phyloP scores from a whole-genome alignment of 1,139 yeast species.

The Lodderomyces metapsilosis region DNA sequence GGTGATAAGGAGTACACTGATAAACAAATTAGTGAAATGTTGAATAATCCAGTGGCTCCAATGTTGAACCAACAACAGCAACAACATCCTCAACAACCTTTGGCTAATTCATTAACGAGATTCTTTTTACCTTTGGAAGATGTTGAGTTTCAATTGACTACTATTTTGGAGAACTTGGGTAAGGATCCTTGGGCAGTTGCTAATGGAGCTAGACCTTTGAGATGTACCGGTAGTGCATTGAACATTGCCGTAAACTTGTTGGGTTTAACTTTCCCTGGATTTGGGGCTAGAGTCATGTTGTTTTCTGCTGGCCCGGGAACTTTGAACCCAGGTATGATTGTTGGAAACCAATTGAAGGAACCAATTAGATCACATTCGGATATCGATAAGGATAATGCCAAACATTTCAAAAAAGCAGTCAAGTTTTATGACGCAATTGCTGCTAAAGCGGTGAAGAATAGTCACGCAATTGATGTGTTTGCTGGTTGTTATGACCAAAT shows the following conservation, averaged over 20 bases:
- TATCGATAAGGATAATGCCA: conserved; percentile 74
- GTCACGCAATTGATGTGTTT: conserved; percentile 88
- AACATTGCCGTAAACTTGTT: conserved; percentile 79
- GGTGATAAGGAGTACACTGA: conserved; percentile 87
- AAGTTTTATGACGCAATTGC: conserved; percentile 83
- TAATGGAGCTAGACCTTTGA: conserved; percentile 80
- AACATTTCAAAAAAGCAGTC: conserved; percentile 87
- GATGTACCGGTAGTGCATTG: conserved; percentile 93
- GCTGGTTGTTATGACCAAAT: conserved; percentile 98
- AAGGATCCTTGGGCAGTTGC: conserved; percentile 93
- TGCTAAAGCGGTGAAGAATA: conserved; percentile 64
- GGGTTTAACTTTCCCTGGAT: conserved; percentile 84
- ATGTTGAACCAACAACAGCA: conserved; percentile 18
- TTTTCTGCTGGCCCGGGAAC: conserved; percentile 97
- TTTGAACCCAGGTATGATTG: conserved; percentile 92
- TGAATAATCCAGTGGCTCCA: conserved; percentile 48
- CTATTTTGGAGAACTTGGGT: conserved; percentile 73
- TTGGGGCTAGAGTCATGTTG: conserved; percentile 87
- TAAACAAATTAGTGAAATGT: conserved; percentile 73
- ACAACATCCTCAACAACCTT: conserved; percentile 23
- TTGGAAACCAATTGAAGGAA: conserved; percentile 86
- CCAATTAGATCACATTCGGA: conserved; percentile 97
- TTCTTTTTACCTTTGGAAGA: conserved; percentile 85
- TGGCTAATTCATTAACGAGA: conserved; percentile 57
- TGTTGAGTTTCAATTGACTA: conserved; percentile 83